Conservation (phyloP, 345 rosid species). For the Syzygium aromaticum region DNA sequence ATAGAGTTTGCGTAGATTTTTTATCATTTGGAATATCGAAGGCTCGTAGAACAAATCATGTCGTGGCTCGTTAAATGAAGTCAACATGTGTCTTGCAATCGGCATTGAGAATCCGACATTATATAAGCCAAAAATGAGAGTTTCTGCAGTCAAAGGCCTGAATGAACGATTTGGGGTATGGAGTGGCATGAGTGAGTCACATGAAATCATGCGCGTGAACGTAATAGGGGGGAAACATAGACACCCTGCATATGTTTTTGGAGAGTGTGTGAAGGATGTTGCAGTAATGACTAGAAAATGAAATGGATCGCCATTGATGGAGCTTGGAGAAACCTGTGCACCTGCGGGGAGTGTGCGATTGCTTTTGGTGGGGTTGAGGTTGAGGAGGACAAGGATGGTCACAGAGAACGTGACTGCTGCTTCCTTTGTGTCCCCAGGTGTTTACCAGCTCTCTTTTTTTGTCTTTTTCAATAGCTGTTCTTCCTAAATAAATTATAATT, state of each 20-base stretch:
- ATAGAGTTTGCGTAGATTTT: background rate
- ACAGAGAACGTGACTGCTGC: background rate
- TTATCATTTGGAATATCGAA: background rate
- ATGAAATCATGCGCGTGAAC: background rate
- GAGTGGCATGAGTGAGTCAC: background rate
- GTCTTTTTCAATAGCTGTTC: background rate
- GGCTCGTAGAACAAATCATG: background rate
- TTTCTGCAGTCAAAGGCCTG: background rate
- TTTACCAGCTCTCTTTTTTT: background rate
- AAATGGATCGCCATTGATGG: background rate
- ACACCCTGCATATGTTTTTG: background rate
- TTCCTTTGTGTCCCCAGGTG: background rate
- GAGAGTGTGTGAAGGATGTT: background rate
- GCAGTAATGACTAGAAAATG: background rate
- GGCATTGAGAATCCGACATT: background rate
- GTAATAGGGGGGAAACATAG: background rate
- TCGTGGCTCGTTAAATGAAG: background rate
- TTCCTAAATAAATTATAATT: background rate
- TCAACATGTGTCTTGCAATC: background rate
- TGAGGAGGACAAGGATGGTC: background rate
- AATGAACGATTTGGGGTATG: background rate
- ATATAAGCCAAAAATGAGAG: background rate
- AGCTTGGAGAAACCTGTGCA: background rate
- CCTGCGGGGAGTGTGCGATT: background rate
- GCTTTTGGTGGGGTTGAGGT: background rate